Evolutionary conservation across 2,329 filamentous ascomycete species (phyloP), one percentile per base, ranked within the genome.

Genomic region (Magnaporthiopsis incrustans): DNA sequence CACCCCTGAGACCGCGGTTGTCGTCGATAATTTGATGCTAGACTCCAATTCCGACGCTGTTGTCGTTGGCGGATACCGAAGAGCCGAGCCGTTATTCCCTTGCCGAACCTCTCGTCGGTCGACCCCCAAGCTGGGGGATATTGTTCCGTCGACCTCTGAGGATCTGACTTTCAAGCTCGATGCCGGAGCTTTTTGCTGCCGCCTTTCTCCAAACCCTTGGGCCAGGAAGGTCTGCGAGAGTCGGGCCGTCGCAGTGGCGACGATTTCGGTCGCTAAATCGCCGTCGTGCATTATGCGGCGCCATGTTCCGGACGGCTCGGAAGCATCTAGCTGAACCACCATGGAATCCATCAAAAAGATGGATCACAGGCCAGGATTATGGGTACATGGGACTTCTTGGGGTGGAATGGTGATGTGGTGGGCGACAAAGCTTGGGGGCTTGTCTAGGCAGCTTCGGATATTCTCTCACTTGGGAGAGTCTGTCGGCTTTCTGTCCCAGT

Each of bases 251-350:
- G 57, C 25, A 14, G 26, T 12, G 11, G 11, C 65, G 44, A 69
- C 62, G 62, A 64, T 64, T 62, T 66, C 65, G 58, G 61, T 66
- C 50, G 57, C 65, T 15, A 65, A 64, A 8, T 66, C 63, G 15
- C 67, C 62, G 32, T 66, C 66, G 0, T 64, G 67, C 14, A 64
- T 60, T 32, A 70, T 68, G 30, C 65, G 66, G 30, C 68, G 68
- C 71, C 72, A 73, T 63, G 69, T 68, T 35, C 69, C 68, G 60
- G 70, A 68, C 35, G 69, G 65, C 62, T 70, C 68, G 58, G 72
- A 64, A 18, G 70, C 59, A 50, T 71, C 71, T 44, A 73, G 63
- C 60, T 72, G 71, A 25, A 73, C 62, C 58, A 69, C 70, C 72
- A 74, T 73, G 53, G 67, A 64, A 56, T 62, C 61, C 56, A 60